Evolutionary conservation across 169 alveolate species (phyloP).

Genomic region (Cryptosporidium viatorum): DNA sequence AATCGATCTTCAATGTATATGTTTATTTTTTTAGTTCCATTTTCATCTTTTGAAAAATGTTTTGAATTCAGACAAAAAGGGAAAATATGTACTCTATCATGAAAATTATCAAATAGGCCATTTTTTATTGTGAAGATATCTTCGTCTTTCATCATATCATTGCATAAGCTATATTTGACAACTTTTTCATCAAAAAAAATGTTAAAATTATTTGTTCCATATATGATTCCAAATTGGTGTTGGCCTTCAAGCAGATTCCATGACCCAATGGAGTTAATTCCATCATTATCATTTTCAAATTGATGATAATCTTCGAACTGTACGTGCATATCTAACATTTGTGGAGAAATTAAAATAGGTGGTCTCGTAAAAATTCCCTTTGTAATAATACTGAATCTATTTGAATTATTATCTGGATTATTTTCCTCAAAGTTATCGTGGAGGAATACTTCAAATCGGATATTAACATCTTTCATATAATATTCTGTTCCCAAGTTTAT

Average conservation of each 20-base stretch:
- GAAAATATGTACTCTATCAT: slow-evolving; percentile 6
- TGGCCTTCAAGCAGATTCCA: slow-evolving; percentile 44
- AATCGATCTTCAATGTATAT: slow-evolving; percentile 34
- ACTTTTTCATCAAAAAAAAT: neutral
- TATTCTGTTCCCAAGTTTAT: slow-evolving; percentile 18
- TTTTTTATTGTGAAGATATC: neutral
- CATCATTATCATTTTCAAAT: neutral
- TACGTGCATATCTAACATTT: neutral
- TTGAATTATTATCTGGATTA: neutral
- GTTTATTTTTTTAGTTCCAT: neutral
- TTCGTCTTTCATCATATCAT: neutral
- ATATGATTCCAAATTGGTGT: slow-evolving; percentile 52
- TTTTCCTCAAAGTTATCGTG: neutral
- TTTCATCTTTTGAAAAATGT: neutral
- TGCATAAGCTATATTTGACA: slow-evolving; percentile 24
- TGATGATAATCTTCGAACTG: slow-evolving; percentile 9
- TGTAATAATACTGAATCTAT: slow-evolving; percentile 12
- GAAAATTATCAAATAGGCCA: neutral
- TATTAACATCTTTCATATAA: slow-evolving; percentile 28
- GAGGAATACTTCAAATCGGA: slow-evolving; percentile 5
- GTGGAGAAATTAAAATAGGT: slow-evolving; percentile 53
- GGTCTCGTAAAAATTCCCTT: slow-evolving; percentile 59
- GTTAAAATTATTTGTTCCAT: slow-evolving; percentile 53
- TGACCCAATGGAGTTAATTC: slow-evolving; percentile 1
- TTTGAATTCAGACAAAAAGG: slow-evolving; percentile 36